Percentiles rank a stretch among this genome's conserved stretches.
Evolutionary conservation across 495 filamentous ascomycete genomes (phyloP).

Genomic region (Evansstolkia leycettana): DNA sequence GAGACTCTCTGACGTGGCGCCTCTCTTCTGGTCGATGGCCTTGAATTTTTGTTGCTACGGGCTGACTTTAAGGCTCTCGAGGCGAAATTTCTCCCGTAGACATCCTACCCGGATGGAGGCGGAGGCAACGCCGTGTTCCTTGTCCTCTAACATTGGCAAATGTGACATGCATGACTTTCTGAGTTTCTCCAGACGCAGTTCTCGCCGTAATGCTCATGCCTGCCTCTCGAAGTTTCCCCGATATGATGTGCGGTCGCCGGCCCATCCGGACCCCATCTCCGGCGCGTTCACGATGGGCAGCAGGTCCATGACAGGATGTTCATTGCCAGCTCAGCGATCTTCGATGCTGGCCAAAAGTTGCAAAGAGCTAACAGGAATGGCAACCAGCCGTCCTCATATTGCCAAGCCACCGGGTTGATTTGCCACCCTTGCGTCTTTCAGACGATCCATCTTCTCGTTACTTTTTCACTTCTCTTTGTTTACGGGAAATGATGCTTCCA

Average conservation of each 20-base stretch:
- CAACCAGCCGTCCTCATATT: slow-evolving; percentile 7
- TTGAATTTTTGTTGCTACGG: slow-evolving; percentile 15
- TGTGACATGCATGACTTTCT: no score
- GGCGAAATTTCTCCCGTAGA: slow-evolving; percentile 13
- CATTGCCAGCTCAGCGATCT: slow-evolving; percentile 26
- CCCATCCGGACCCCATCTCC: slow-evolving; percentile 10
- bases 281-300: slow-evolving; percentile 8
- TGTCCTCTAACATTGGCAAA: no score
- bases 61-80: slow-evolving; percentile 17
- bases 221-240: not conserved
- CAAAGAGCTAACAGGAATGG: slow-evolving; percentile 11
- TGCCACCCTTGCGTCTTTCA: slow-evolving; percentile 19
- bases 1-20: slow-evolving; percentile 38
- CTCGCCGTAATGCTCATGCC: no score
- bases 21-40: slow-evolving; percentile 23
- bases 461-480: slow-evolving; percentile 10
- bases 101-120: slow-evolving; percentile 3
- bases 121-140: slow-evolving; percentile 6
- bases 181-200: no score
- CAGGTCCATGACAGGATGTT: slow-evolving; percentile 20
- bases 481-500: slow-evolving; percentile 13
- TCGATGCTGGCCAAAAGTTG: slow-evolving; percentile 14
- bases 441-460: slow-evolving; percentile 18
- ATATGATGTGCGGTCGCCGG: slow-evolving; percentile 17
- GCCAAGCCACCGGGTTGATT: slow-evolving; percentile 16